phyloP scores from a whole-genome alignment of 768 basidiomycete species.

The Scleroderma bovista region DNA sequence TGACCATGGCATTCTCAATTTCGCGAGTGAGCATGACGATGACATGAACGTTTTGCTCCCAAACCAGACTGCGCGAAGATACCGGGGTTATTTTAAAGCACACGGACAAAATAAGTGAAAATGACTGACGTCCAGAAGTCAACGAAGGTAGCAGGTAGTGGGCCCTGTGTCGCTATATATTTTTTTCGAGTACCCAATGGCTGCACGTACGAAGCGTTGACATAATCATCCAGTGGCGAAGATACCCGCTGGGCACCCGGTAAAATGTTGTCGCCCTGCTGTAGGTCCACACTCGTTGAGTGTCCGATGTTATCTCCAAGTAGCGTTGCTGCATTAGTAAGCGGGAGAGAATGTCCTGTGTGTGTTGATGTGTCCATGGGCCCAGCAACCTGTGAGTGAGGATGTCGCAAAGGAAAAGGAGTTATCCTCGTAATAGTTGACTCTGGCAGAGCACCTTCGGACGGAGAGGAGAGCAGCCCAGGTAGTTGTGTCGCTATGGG shows the following conservation, averaged over 20 bases:
- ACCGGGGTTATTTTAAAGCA: background rate
- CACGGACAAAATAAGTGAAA: background rate
- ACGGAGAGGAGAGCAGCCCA: slow-evolving; percentile 1
- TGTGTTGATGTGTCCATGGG: slow-evolving; percentile 6
- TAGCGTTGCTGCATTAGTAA: background rate
- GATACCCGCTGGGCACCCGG: slow-evolving; percentile 11
- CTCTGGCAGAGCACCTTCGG: background rate
- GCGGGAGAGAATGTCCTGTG: slow-evolving; percentile 1
- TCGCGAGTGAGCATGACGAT: slow-evolving; percentile 97
- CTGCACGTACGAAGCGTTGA: slow-evolving; percentile 92
- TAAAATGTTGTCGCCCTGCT: background rate
- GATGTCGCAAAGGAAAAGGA: slow-evolving; percentile 14
- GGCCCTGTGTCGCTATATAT: slow-evolving; percentile 96
- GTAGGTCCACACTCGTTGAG: background rate
- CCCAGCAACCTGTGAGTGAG: slow-evolving; percentile 8
- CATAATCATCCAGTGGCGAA: slow-evolving; percentile 74
- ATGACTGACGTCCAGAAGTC: slow-evolving; percentile 90
- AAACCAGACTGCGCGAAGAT: slow-evolving; percentile 54
- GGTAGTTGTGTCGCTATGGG: slow-evolving; percentile 11
- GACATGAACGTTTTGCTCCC: slow-evolving; percentile 92
- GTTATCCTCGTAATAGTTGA: slow-evolving; percentile 4
- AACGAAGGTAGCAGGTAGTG: slow-evolving; percentile 77
- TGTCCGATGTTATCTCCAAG: background rate
- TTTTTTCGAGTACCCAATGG: slow-evolving; percentile 74
- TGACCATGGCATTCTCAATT: slow-evolving; percentile 80